Base-by-base conservation (phyloP, 2,329 filamentous ascomycete genomes). In the Phoma sp. region DNA sequence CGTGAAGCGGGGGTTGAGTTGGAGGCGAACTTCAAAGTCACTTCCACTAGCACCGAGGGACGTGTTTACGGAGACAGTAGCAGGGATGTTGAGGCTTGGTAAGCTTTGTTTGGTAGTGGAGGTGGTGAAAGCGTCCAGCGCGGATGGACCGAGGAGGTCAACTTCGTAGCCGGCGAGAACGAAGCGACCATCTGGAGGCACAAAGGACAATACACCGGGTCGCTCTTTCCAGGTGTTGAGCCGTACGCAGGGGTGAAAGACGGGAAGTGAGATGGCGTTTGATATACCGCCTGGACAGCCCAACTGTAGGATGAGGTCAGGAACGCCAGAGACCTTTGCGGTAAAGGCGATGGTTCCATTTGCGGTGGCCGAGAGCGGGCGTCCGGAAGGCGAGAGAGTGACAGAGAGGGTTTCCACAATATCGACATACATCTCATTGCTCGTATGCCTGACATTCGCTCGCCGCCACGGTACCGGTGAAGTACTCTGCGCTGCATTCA, bases 341-440 rank as follows among this genome's bases (percentile, higher is more conserved):
- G 92, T 98, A 74, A 98, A 98, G 1, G 91, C 93, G 62, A 99
- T 93, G 4, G 92, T 96, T 14, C 95, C 95, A 65, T 95, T 90
- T 12, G 92, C 90, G 60, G 96, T 88, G 3, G 95, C 93, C 7
- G 91, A 87, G 18, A 99, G 82, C 1, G 93, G 89, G 12, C 92
- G 84, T 4, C 95, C 95, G 0, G 93, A 97, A 0, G 95, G 95
- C 0, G 95, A 92, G 34, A 98, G 83, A 0, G 90, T 96, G 33
- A 97, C 91, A 1, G 87, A 86, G 0, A 99, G 81, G 1, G 91
- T 92, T 78, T 99, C 95, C 57, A 99, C 87, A 11, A 99, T 87
- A 73, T 99, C 95, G 52, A 96, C 93, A 73, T 98, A 98, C 63
- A 99, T 83, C 75, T 99, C 95, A 76, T 98, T 99, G 49, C 91